Percentiles rank a stretch among this genome's conserved stretches.
Evolutionary conservation across 2,329 filamentous ascomycete genomes (phyloP).

Genomic region (Talaromyces sp.): DNA sequence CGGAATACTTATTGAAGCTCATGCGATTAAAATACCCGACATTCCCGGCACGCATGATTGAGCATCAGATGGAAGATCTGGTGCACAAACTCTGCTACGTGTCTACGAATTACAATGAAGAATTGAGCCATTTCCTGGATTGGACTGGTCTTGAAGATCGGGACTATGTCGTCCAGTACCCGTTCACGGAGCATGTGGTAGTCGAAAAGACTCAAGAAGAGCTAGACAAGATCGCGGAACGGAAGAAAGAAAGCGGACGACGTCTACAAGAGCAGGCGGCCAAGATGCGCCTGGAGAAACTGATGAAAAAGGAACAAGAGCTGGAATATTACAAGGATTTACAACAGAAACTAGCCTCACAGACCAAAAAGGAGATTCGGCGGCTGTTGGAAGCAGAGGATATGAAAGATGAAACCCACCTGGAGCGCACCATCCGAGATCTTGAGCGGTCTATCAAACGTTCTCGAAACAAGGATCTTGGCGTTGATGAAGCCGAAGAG

Average conservation of each 20-base stretch:
- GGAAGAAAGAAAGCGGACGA: slow-evolving; percentile 89
- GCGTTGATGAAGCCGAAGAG: slow-evolving; percentile 75
- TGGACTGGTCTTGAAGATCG: slow-evolving; percentile 90
- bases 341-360: slow-evolving; percentile 65
- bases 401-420: slow-evolving; percentile 80
- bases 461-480: slow-evolving; percentile 88
- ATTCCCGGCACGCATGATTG: slow-evolving; percentile 80
- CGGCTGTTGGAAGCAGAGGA: slow-evolving; percentile 85
- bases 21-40: slow-evolving; percentile 86
- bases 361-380: slow-evolving; percentile 87
- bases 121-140: slow-evolving; percentile 73
- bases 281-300: slow-evolving; percentile 92
- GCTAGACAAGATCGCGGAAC: slow-evolving; percentile 81
- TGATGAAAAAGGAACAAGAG: slow-evolving; percentile 94
- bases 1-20: slow-evolving; percentile 87
- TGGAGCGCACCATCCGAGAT: slow-evolving; percentile 81
- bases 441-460: slow-evolving; percentile 87
- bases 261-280: slow-evolving; percentile 92
- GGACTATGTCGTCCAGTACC: slow-evolving; percentile 85
- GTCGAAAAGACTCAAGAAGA: slow-evolving; percentile 93
- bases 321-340: slow-evolving; percentile 89
- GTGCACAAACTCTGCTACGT: slow-evolving; percentile 87
- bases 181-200: slow-evolving; percentile 85
- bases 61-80: slow-evolving; percentile 82
- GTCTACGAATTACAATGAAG: slow-evolving; percentile 74